Evolutionary conservation across 2,329 filamentous ascomycete genomes (phyloP).

Genomic region (Lasiodiplodia citricola): DNA sequence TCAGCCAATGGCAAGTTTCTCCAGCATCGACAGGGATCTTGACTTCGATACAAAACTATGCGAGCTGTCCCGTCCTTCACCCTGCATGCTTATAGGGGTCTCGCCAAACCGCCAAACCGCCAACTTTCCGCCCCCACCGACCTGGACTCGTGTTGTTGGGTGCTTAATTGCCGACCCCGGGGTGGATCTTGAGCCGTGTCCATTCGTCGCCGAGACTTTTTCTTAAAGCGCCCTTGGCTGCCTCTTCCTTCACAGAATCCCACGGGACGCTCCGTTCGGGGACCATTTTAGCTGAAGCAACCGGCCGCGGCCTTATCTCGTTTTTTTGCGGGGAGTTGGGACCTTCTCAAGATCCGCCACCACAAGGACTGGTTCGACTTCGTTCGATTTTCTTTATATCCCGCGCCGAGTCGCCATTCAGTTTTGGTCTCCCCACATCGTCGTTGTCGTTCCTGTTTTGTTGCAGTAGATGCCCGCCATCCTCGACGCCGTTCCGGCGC

Average conservation of each 20-base stretch:
- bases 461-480: constrained; percentile 5
- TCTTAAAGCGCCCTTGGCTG: background rate
- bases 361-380: background rate
- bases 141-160: background rate
- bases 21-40: background rate
- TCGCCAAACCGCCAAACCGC: background rate
- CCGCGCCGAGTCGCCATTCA: background rate
- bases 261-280: background rate
- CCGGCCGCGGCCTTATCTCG: background rate
- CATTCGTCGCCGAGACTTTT: background rate
- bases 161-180: background rate
- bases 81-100: background rate
- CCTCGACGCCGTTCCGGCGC: background rate
- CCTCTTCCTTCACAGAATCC: background rate
- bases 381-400: background rate
- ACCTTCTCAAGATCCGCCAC: background rate
- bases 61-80: background rate
- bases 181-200: background rate
- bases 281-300: background rate
- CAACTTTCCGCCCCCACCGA: background rate
- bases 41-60: background rate
- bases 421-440: background rate
- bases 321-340: background rate
- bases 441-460: background rate
- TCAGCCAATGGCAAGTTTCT: background rate